Conservation (phyloP, 192 early-diverging fungal species). For the Kappamyces sp. region DNA sequence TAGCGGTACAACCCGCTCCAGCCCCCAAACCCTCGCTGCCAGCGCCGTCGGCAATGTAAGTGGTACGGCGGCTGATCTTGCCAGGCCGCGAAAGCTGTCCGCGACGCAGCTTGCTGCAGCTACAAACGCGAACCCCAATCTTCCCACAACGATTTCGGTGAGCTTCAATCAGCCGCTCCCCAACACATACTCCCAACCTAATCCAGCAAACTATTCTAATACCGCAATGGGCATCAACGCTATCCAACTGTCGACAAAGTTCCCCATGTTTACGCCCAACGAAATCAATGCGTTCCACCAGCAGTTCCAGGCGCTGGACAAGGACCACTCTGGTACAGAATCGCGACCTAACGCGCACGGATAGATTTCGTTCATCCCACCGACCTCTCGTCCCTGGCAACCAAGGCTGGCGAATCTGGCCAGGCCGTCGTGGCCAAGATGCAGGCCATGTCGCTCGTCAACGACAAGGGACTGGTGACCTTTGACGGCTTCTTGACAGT, state of each 20-base stretch:
- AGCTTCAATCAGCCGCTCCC: slow-evolving; percentile 3
- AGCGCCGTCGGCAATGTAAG: not conserved
- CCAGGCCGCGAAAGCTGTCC: not conserved
- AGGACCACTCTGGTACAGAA: slow-evolving; percentile 21
- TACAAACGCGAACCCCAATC: slow-evolving; percentile 1
- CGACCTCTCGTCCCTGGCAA: slow-evolving; percentile 42
- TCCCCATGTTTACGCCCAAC: slow-evolving; percentile 41
- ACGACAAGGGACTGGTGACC: slow-evolving; percentile 31
- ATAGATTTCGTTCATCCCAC: slow-evolving; percentile 33
- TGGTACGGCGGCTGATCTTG: slow-evolving; percentile 4
- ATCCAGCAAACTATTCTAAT: slow-evolving; percentile 8
- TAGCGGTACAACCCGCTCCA: slow-evolving; percentile 9
- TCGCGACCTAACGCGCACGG: not conserved
- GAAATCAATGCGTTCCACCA: slow-evolving; percentile 52
- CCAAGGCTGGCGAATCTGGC: slow-evolving; percentile 42
- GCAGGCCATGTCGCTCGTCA: slow-evolving; percentile 24
- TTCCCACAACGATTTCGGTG: slow-evolving; percentile 11
- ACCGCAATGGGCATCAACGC: slow-evolving; percentile 30
- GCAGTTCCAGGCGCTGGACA: slow-evolving; percentile 39
- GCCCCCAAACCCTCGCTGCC: not conserved
- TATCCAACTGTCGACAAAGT: slow-evolving; percentile 34
- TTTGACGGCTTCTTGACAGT: slow-evolving; percentile 48
- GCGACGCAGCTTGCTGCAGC: not conserved
- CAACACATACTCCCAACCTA: slow-evolving; percentile 2
- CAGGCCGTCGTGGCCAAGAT: slow-evolving; percentile 40